Base-by-base conservation (phyloP, 192 early-diverging fungal species). In the Entomortierella beljakovae region DNA sequence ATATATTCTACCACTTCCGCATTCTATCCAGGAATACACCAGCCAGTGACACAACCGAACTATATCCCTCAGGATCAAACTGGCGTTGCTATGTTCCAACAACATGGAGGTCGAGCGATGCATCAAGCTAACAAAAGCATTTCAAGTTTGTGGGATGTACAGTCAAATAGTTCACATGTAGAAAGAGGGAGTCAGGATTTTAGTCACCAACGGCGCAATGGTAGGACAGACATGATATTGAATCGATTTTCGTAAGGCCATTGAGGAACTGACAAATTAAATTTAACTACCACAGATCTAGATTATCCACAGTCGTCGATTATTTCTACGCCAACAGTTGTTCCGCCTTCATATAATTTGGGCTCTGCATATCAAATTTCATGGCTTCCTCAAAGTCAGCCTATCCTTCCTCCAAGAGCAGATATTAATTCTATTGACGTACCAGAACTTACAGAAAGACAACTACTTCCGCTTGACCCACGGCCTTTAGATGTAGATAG, bases 381-480 rank as follows among this genome's bases (percentile, higher is more conserved):
- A 49, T 76, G 72, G 72, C 57, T 76, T 16, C 72, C 72, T 0
- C 72, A 76, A 18, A 76, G 72, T 32, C 52, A 35, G 42, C 72
- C 72, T 7, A 25, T 67, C 38, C 53, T 76, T 34, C 72, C 72
- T 1, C 65, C 64, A 10, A 76, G 40, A 40, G 72, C 64, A 7
- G 72, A 76, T 56, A 34, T 76, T 42, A 76, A 76, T 53, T 76
- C 72, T 23, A 76, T 76, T 32, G 70, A 72, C 33, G 66, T 83
- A 20, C 67, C 76, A 18, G 77, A 70, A 11, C 49, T 87, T 43
- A 81, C 80, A 22, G 86, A 83, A 26, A 71, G 63, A 23, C 86
- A 87, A 48, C 80, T 75, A 57, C 48, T 69, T 34, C 86, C 86
- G 3, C 46, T 76, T 10, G 58, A 82, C 15, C 63, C 83, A 13